Base-by-base conservation (phyloP, 371 early-diverging fungal species). In the Actinomucor elegans region DNA sequence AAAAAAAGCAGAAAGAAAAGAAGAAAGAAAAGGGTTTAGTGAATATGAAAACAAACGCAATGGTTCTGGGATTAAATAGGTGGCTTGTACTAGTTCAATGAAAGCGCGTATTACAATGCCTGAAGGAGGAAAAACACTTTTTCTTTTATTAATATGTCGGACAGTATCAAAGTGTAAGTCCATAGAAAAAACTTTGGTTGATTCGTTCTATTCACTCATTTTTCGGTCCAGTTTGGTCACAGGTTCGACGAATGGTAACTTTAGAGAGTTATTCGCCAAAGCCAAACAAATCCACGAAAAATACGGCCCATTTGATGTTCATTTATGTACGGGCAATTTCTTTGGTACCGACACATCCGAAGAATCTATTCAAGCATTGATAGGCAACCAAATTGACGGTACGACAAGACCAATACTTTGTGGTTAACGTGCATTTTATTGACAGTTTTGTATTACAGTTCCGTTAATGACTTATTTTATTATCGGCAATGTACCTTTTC, bases 261-360 rank as follows among this genome's bases (percentile, higher is more conserved):
- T 90, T 42, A 53, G 67, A 33, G 75, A 75, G 18, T 73, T 85
- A 29, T 85, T 92, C 45, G 49, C 73, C 29, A 92, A 91, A 64
- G 78, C 87, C 52, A 77, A 80, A 23, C 77, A 86, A 28, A 81
- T 93, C 52, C 78, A 93, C 66, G 61, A 73, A 20, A 94, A 93
- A 63, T 80, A 88, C 55, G 93, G 94, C 1, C 94, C 95, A 7
- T 95, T 95, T 60, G 90, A 90, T 40, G 62, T 90, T 15, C 69
- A 90, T 29, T 71, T 95, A 5, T 83, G 90, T 36, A 75, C 81
- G 1, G 96, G 96, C 35, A 88, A 93, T 73, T 86, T 95, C 42
- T 92, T 93, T 66, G 77, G 67, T 9, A 40, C 71, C 20, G 74
- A 78, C 5, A 64, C 60, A 0, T 58, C 71, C 14, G 73, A 66